These are phyloP conservation scores for Puccinellia tenuiflora DNA, from an alignment of 176 grass and related monocot genomes.

Conservation along the genomic window DNA sequence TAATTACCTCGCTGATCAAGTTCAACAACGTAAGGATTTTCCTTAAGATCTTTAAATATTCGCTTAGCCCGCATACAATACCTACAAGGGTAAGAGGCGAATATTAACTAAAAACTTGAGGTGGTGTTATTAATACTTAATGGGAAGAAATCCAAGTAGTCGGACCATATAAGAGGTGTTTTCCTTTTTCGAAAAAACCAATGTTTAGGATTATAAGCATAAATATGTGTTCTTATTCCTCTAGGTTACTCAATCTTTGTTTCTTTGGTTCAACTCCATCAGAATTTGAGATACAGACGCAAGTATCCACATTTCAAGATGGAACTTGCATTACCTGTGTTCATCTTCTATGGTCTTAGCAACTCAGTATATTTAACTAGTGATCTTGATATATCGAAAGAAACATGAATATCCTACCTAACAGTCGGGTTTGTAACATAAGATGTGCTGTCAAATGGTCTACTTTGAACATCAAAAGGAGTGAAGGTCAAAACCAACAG, in stretches of 20 bases:
- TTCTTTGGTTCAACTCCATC: not conserved
- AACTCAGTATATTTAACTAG: not conserved
- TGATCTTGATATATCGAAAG: not conserved
- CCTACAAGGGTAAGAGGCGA: slow-evolving; percentile 32
- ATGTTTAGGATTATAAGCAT: not conserved
- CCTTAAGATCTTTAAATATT: slow-evolving; percentile 72
- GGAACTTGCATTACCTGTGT: not conserved
- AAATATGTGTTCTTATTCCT: not conserved
- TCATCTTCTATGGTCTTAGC: not conserved
- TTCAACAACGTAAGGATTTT: slow-evolving; percentile 76
- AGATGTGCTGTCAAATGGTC: not conserved
- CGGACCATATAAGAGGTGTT: not conserved
- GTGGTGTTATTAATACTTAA: not conserved
- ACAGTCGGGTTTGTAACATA: not conserved
- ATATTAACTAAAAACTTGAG: not conserved
- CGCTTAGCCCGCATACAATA: slow-evolving; percentile 66
- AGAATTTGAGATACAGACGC: not conserved
- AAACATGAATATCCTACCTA: not conserved
- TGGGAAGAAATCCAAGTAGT: not conserved
- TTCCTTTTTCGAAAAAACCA: not conserved
- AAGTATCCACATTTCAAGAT: not conserved
- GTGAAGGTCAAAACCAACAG: not conserved
- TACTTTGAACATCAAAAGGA: not conserved
- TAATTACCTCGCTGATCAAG: slow-evolving; percentile 83
- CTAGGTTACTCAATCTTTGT: not conserved